Evolutionary conservation across 106 monocot genomes (phyloP).

Genomic region (Platanthera guangdongensis): DNA sequence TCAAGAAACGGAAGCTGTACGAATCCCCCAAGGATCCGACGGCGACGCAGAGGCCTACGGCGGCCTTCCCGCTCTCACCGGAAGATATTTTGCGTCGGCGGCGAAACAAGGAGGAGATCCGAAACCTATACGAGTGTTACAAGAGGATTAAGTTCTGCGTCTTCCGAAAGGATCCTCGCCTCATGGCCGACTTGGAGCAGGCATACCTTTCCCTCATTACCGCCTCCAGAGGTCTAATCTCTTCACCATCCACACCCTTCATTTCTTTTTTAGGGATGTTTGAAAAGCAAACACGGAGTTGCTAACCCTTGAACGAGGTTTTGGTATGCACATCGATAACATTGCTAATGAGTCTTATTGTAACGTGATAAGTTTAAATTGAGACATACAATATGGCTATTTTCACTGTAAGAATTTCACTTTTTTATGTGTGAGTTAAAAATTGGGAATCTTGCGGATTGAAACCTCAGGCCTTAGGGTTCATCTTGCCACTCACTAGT

Average conservation of each 20-base stretch:
- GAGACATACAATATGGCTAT: no score
- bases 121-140: constrained; percentile 69
- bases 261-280: neutral
- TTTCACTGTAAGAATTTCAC: no score
- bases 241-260: neutral
- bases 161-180: constrained; percentile 50
- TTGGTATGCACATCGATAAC: neutral
- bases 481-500: neutral
- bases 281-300: neutral
- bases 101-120: constrained; percentile 70
- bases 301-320: neutral
- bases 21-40: constrained; percentile 16
- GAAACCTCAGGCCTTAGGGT: neutral
- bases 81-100: constrained; percentile 57
- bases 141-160: constrained; percentile 60
- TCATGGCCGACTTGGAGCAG: constrained; percentile 86
- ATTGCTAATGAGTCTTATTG: no score
- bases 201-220: constrained; percentile 84
- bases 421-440: neutral
- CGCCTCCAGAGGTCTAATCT: constrained; percentile 67
- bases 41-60: neutral
- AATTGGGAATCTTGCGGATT: neutral
- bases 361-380: no score
- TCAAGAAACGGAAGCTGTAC: constrained; percentile 72
- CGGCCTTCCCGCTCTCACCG: constrained; percentile 28